These are phyloP conservation scores for Canavalia ensiformis DNA, from an alignment of 306 rosid genomes.

Conservation along the genomic window DNA sequence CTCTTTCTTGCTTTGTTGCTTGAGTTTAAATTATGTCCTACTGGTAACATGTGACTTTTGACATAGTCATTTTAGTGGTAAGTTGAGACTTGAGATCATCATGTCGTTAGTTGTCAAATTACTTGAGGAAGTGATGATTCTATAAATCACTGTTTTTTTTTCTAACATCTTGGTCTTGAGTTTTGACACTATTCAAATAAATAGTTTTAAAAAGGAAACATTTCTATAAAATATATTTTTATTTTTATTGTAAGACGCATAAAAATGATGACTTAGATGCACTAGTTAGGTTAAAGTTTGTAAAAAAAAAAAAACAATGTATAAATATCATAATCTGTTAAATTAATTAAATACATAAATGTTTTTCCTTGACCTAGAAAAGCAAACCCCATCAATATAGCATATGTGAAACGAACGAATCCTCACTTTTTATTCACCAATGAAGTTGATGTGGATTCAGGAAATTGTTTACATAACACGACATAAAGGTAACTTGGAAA, in stretches of 20 bases:
- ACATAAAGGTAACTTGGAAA: conserved; percentile 10
- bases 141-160: not conserved
- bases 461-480: conserved; percentile 33
- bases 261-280: not conserved
- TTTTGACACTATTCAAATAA: not conserved
- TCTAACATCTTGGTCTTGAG: not conserved
- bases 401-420: conserved; percentile 15
- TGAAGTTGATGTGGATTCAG: conserved; percentile 12
- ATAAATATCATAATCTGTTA: not conserved
- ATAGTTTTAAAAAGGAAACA: not conserved
- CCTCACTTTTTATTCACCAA: conserved; percentile 50
- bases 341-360: conserved; percentile 20
- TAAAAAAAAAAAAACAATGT: not conserved
- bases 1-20: too few relatives aligned
- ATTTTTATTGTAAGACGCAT: not conserved
- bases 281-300: not conserved
- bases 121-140: not conserved
- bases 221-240: not conserved
- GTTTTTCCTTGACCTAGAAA: conserved; percentile 36
- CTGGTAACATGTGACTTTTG: not conserved
- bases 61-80: not conserved
- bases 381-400: conserved; percentile 30
- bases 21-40: too few relatives aligned
- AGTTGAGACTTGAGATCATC: not conserved
- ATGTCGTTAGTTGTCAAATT: not conserved